phyloP scores from a whole-genome alignment of 192 early-diverging fungal genomes.

The Entomortierella lignicola region DNA sequence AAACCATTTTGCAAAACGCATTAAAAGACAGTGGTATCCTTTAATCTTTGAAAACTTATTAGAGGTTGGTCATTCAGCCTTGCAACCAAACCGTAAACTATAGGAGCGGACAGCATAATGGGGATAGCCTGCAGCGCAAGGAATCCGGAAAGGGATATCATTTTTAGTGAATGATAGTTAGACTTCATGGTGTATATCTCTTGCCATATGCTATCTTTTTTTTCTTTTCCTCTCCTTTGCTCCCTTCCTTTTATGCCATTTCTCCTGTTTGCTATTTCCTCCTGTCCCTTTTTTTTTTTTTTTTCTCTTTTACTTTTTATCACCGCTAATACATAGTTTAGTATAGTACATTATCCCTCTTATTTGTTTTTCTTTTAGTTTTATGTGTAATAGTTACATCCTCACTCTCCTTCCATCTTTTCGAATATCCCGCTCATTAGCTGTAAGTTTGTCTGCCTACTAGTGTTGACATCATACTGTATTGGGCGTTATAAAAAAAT shows the following conservation, averaged over 20 bases:
- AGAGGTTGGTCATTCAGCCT: not conserved
- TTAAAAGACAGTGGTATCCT: conserved; percentile 83
- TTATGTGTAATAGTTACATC: conserved; percentile 1
- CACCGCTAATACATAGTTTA: not conserved
- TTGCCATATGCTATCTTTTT: not conserved
- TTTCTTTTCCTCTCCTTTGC: not conserved
- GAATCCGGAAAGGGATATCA: not conserved
- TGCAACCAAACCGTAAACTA: not conserved
- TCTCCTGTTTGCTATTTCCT: not conserved
- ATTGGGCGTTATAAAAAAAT: not conserved
- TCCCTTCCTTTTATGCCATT: not conserved
- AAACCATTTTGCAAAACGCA: conserved; percentile 90
- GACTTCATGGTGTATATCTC: not conserved
- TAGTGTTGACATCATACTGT: not conserved
- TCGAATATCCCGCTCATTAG: not conserved
- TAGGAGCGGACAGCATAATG: not conserved
- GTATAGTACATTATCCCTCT: not conserved
- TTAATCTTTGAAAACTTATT: conserved; percentile 22
- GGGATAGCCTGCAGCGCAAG: not conserved
- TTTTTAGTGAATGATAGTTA: not conserved
- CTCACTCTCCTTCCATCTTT: not conserved
- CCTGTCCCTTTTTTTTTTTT: conserved; percentile 5
- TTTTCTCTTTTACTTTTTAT: not conserved
- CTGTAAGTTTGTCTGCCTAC: not conserved
- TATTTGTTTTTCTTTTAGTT: not conserved